Evolutionary conservation across 139 green algal species (phyloP), one percentile per base, ranked within the genome.

Genomic region (Chlamydomonas eustigma): DNA sequence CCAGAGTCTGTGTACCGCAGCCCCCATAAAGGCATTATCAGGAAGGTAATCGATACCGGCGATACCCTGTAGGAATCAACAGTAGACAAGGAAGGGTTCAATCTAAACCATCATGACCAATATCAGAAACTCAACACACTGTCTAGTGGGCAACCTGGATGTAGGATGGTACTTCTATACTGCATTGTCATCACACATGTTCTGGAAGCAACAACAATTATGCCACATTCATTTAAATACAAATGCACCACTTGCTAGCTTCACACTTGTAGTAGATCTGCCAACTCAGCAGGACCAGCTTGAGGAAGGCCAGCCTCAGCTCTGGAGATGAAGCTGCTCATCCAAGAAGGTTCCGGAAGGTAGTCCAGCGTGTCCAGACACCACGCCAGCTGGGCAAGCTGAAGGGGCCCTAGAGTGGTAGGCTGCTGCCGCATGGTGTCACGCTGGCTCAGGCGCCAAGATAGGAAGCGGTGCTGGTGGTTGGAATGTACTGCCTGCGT

Each of bases 291-390:
- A 70, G 58, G 28, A 28, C 28, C 58, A 28, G 58, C 28, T 24
- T 18, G 58, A 18, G 58, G 58, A 24, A 70, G 58, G 58, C 58
- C 24, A 24, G 58, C 58, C 58, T 70, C 58, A 37, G 58, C 58
- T 8, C 58, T 32, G 25, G 58, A 37, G 18, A 70, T 35, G 28
- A 70, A 70, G 25, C 25, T 5, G 6, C 25, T 8, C 58, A 70
- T 70, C 58, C 58, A 70, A 24, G 58, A 24, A 8, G 58, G 58
- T 6, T 70, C 58, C 25, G 58, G 58, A 8, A 70, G 58, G 18
- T 70, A 70, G 58, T 70, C 58, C 58, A 70, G 34, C 8, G 58
- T 35, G 58, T 70, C 58, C 25, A 70, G 58, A 35, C 58, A 70
- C 58, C 58, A 70, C 6, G 58, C 58, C 58, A 70, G 58, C 58